Evolutionary conservation across 2,329 filamentous ascomycete genomes (phyloP).

Genomic region (Hypocreales sp.): DNA sequence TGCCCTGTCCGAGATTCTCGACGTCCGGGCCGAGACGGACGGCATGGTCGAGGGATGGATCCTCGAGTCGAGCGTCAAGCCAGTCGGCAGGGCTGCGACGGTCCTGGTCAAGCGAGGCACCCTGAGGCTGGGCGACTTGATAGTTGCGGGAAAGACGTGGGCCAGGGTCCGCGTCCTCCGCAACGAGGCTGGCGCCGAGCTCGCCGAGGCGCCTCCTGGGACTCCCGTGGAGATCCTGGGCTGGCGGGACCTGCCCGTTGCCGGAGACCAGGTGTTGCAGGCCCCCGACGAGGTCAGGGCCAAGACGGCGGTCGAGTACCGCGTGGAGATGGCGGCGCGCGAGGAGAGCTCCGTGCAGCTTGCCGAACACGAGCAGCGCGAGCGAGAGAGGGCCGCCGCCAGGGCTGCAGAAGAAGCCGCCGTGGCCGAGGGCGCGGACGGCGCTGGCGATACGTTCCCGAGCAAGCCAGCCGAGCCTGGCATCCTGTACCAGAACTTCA

Average conservation of each 20-base stretch:
- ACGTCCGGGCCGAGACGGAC: conserved; percentile 66
- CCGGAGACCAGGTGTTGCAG: conserved; percentile 79
- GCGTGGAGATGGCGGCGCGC: conserved; percentile 55
- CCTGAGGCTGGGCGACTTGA: conserved; percentile 60
- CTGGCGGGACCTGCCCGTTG: conserved; percentile 72
- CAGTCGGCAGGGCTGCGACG: conserved; percentile 71
- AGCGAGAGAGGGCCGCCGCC: conserved; percentile 35
- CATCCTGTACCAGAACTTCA: conserved; percentile 53
- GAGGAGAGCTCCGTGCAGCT: conserved; percentile 67
- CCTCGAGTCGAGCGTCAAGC: conserved; percentile 79
- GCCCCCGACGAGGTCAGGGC: conserved; percentile 65
- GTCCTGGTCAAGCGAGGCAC: conserved; percentile 82
- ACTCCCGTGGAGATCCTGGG: conserved; percentile 86
- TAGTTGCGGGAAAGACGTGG: conserved; percentile 83
- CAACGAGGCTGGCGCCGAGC: conserved; percentile 65
- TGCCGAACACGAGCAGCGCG: conserved; percentile 51
- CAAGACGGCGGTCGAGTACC: conserved; percentile 62
- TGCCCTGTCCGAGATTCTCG: conserved; percentile 75
- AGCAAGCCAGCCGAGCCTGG: conserved; percentile 22
- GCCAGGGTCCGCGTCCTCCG: conserved; percentile 69
- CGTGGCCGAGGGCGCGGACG: conserved; percentile 18
- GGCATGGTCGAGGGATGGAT: conserved; percentile 85
- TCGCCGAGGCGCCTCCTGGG: conserved; percentile 66
- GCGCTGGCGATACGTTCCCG: background rate
- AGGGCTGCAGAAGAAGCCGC: conserved; percentile 20